Percentiles rank a stretch among this genome's conserved stretches.
These are phyloP conservation scores for Annulohypoxylon nitens DNA, from an alignment of 495 filamentous ascomycete species.

Conservation along the genomic window DNA sequence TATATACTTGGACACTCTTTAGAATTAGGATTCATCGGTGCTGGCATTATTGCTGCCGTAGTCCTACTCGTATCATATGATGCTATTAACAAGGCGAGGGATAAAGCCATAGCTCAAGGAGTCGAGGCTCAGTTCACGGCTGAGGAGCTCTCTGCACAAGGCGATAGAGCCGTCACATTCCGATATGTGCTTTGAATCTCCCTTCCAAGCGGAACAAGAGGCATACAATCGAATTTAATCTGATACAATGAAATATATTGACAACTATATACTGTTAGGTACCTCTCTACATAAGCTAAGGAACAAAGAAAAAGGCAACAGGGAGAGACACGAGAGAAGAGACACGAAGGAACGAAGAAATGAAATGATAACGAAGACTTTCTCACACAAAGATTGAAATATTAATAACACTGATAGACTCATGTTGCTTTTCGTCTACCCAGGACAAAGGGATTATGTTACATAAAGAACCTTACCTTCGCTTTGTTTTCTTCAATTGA, in stretches of 20 bases:
- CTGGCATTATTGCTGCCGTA: constrained; percentile 70
- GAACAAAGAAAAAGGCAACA: not conserved
- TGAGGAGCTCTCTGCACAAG: constrained; percentile 69
- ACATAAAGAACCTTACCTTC: not conserved
- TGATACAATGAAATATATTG: not conserved
- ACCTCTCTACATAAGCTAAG: not conserved
- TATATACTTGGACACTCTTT: constrained; percentile 77
- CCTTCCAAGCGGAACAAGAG: not conserved
- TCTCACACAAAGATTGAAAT: not conserved
- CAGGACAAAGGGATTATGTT: constrained; percentile 28
- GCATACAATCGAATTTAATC: not conserved
- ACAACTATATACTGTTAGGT: not conserved
- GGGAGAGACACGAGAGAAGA: not conserved
- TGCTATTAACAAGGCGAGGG: constrained; percentile 71
- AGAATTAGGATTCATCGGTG: constrained; percentile 74
- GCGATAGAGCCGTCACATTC: constrained; percentile 75
- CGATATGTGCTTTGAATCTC: constrained; percentile 66
- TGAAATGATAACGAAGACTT: not conserved
- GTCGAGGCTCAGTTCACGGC: constrained; percentile 60
- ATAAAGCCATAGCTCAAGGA: constrained; percentile 58
- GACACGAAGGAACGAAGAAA: constrained; percentile 9
- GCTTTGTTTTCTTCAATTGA: not conserved
- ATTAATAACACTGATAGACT: not conserved
- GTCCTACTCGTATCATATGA: constrained; percentile 69
- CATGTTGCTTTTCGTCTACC: not conserved